phyloP scores from a whole-genome alignment of 2,329 filamentous ascomycete genomes.

The Zelopaecilomyces penicillatus region DNA sequence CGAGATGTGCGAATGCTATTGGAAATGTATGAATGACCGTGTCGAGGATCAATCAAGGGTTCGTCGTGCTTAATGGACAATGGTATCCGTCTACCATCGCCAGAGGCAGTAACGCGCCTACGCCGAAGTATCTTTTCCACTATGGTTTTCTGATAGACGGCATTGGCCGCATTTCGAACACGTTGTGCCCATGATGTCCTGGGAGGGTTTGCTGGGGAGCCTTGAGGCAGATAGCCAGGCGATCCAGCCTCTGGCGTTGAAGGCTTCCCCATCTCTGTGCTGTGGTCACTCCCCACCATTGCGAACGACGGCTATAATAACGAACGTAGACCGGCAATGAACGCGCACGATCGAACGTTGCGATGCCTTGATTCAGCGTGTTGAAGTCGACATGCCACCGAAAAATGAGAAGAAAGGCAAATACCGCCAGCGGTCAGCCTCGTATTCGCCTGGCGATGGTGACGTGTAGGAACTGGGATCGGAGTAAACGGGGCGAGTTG shows the following conservation, averaged over 20 bases:
- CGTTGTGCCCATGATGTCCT: slow-evolving; percentile 6
- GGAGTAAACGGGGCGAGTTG: too few species aligned
- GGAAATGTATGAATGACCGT: slow-evolving; percentile 41
- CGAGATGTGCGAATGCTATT: slow-evolving; percentile 72
- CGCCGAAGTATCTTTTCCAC: slow-evolving; percentile 50
- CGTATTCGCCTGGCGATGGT: too few species aligned
- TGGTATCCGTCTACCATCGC: slow-evolving; percentile 54
- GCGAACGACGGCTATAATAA: slow-evolving; percentile 1
- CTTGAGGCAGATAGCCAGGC: slow-evolving; percentile 1
- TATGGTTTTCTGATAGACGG: slow-evolving; percentile 30
- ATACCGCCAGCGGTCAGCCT: too few species aligned
- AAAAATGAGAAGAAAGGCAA: too few species aligned
- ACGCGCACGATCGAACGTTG: too few species aligned
- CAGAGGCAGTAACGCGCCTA: slow-evolving; percentile 60
- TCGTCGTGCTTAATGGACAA: slow-evolving; percentile 29
- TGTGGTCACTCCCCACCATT: slow-evolving; percentile 5
- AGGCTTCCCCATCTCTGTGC: slow-evolving; percentile 3
- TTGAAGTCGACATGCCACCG: too few species aligned
- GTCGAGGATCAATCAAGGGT: slow-evolving; percentile 40
- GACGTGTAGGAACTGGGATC: too few species aligned
- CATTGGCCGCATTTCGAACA: slow-evolving; percentile 13
- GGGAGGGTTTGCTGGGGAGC: slow-evolving; percentile 4
- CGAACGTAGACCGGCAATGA: neutral
- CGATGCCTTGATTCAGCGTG: too few species aligned
- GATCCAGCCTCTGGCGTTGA: neutral